Base-by-base conservation (phyloP, 2,329 filamentous ascomycete species). In the Samsoniella hepiali region DNA sequence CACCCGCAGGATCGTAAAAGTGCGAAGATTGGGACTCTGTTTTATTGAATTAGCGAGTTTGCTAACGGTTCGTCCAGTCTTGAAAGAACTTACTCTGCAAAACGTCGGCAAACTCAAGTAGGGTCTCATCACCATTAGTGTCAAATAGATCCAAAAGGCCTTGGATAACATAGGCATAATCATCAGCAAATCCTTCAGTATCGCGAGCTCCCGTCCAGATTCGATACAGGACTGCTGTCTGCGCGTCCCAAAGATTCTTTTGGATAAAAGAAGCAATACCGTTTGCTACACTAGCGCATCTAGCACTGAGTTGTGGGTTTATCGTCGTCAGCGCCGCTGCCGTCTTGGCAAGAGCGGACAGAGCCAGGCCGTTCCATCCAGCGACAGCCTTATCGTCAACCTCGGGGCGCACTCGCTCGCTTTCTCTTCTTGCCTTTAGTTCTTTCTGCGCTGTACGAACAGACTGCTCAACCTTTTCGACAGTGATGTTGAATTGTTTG, bases 361-460 rank as follows among this genome's bases (percentile, higher is more conserved):
- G 92, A 0, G 91, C 91, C 63, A 98, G 84, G 3, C 93, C 94
- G 67, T 98, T 98, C 87, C 91, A 95, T 11, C 88, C 86, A 1
- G 90, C 88, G 3, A 97, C 86, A 50, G 96, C 88, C 75, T 98
- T 98, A 71, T 93, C 90, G 71, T 98, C 95, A 6, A 96, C 77
- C 8, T 86, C 85, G 2, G 95, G 95, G 17, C 88, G 83, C 1
- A 89, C 87, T 0, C 95, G 86, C 67, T 92, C 89, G 67, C 80
- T 85, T 44, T 93, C 87, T 29, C 93, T 84, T 73, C 93, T 87
- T 3, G 85, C 83, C 40, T 85, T 84, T 13, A 99, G 79, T 68
- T 89, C 91, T 63, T 80, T 75, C 67, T 86, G 87, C 2, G 91
- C 91, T 1, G 82, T 79, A 56, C 84, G 81, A 62, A 97, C 84